phyloP scores from a whole-genome alignment of 116 monocot genomes.

The Posidonia oceanica region DNA sequence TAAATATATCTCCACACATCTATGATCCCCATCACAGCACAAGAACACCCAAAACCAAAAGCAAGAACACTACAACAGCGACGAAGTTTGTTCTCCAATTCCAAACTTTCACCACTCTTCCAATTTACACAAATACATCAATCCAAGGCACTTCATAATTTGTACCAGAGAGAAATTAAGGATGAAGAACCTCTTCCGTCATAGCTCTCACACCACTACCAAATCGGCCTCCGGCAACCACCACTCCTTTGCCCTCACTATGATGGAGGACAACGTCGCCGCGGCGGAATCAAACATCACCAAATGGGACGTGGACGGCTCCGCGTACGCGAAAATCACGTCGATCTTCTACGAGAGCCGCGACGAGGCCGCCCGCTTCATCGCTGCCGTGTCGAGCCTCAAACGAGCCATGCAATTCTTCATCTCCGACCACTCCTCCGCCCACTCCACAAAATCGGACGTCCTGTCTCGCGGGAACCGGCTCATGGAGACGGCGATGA shows the following conservation, averaged over 20 bases:
- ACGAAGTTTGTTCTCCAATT: too few relatives aligned
- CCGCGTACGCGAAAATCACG: constrained; percentile 9
- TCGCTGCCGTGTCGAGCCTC: constrained; percentile 26
- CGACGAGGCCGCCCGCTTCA: constrained; percentile 20
- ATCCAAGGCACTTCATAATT: too few relatives aligned
- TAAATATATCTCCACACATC: too few relatives aligned
- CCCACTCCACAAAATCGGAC: background rate
- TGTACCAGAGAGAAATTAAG: background rate
- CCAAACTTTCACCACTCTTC: too few relatives aligned
- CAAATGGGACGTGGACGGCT: constrained; percentile 23
- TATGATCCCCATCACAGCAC: too few relatives aligned
- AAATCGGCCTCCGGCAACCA: background rate
- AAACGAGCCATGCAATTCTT: constrained; percentile 28
- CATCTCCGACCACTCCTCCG: constrained; percentile 7
- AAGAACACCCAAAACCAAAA: too few relatives aligned
- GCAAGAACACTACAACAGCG: too few relatives aligned
- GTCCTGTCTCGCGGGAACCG: constrained; percentile 16
- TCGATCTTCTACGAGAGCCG: constrained; percentile 33
- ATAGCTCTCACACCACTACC: background rate
- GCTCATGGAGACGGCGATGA: constrained; percentile 31
- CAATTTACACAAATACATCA: too few relatives aligned
- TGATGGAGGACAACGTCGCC: constrained; percentile 33
- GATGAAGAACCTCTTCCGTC: background rate
- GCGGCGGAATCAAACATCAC: constrained; percentile 21
- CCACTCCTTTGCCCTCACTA: background rate